Percentiles rank a stretch among this genome's conserved stretches.
Conservation (phyloP, 805 yeast species). For the Sungouiozyma intestinalis region DNA sequence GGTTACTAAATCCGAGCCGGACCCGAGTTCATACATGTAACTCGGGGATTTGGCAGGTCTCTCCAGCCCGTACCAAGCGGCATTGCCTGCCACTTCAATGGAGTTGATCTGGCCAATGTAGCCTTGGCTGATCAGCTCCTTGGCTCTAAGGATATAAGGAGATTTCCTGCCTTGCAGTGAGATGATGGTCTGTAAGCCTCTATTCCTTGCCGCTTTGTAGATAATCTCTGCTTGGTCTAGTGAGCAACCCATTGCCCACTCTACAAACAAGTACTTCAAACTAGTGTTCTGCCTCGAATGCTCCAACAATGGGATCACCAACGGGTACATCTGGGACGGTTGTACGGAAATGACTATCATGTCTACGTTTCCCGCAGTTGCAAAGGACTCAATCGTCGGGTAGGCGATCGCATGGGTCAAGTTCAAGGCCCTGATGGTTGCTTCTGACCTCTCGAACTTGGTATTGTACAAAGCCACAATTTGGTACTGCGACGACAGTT, state of each 20-base stretch:
- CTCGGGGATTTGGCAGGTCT: slow-evolving; percentile 19
- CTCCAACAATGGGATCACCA: slow-evolving; percentile 15
- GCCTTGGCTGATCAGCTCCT: slow-evolving; percentile 22
- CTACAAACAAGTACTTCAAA: slow-evolving; percentile 20
- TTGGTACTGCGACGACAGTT: slow-evolving; percentile 23
- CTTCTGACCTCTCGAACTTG: slow-evolving; percentile 12
- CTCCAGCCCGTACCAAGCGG: slow-evolving; percentile 27
- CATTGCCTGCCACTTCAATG: slow-evolving; percentile 24
- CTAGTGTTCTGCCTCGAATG: slow-evolving; percentile 14
- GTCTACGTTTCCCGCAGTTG: slow-evolving; percentile 15
- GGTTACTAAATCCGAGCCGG: slow-evolving; percentile 22
- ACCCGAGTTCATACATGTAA: slow-evolving; percentile 20
- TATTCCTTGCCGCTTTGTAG: slow-evolving; percentile 15
- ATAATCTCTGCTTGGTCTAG: slow-evolving; percentile 20
- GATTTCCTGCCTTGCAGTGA: slow-evolving; percentile 26
- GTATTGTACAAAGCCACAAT: slow-evolving; percentile 21
- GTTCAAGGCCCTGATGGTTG: slow-evolving; percentile 18
- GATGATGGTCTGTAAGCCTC: slow-evolving; percentile 23
- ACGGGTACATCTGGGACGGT: slow-evolving; percentile 13
- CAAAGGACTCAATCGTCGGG: slow-evolving; percentile 18
- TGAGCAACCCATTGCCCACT: slow-evolving; percentile 22
- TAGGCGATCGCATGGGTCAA: slow-evolving; percentile 19
- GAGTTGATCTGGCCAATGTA: slow-evolving; percentile 25
- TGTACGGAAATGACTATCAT: slow-evolving; percentile 21
- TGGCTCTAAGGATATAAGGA: slow-evolving; percentile 24